A percentile compares a stretch with the other conserved stretches of the same genome.
phyloP scores from a whole-genome alignment of 2,329 filamentous ascomycete species.

The Ilyonectria destructans region DNA sequence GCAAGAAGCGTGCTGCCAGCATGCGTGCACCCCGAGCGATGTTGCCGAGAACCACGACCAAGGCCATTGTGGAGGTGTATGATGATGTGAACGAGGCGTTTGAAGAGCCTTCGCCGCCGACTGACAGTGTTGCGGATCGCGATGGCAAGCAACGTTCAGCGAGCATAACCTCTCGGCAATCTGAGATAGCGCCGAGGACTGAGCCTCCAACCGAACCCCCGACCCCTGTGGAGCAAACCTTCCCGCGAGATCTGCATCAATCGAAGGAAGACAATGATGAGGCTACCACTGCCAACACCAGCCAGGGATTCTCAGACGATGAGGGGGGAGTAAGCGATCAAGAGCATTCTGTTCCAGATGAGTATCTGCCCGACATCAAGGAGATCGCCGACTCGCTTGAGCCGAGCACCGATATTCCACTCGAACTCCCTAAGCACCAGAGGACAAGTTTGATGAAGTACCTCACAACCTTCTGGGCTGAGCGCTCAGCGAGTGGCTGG shows the following conservation, averaged over 20 bases:
- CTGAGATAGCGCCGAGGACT: slow-evolving; percentile 47
- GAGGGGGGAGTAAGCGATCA: slow-evolving; percentile 80
- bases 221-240: slow-evolving; percentile 45
- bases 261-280: slow-evolving; percentile 51
- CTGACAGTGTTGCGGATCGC: slow-evolving; percentile 62
- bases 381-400: slow-evolving; percentile 76
- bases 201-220: slow-evolving; percentile 40
- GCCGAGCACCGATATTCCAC: slow-evolving; percentile 71
- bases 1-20: slow-evolving; percentile 84
- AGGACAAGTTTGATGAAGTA: slow-evolving; percentile 96
- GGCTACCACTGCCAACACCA: slow-evolving; percentile 49
- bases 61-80: slow-evolving; percentile 96
- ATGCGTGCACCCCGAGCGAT: slow-evolving; percentile 84
- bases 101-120: slow-evolving; percentile 76
- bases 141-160: slow-evolving; percentile 53
- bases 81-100: slow-evolving; percentile 94
- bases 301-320: slow-evolving; percentile 77
- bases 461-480: slow-evolving; percentile 98
- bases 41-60: slow-evolving; percentile 89
- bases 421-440: slow-evolving; percentile 92
- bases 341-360: slow-evolving; percentile 79
- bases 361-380: slow-evolving; percentile 76
- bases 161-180: slow-evolving; percentile 44
- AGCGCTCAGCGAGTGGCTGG: slow-evolving; percentile 97
- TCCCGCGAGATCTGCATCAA: slow-evolving; percentile 44